Percentiles rank a stretch among this genome's conserved stretches.
Evolutionary conservation across 2,329 filamentous ascomycete genomes (phyloP).

Genomic region (Fusarium nurragi): DNA sequence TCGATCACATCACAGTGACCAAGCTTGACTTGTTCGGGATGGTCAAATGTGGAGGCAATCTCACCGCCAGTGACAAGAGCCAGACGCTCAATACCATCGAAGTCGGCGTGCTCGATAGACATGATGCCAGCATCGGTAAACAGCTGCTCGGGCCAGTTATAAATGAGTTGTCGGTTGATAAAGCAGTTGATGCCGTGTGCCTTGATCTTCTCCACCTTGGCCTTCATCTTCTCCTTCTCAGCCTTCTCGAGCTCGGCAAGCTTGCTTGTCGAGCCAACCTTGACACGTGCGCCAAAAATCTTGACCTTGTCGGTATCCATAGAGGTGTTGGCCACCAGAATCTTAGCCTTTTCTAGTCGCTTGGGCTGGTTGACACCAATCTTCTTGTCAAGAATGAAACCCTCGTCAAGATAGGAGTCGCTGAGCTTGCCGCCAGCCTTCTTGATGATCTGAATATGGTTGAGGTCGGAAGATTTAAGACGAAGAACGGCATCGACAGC

Average conservation of each 20-base stretch:
- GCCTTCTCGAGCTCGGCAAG: conserved; percentile 98
- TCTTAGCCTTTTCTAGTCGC: conserved; percentile 96
- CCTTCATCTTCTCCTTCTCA: conserved; percentile 99
- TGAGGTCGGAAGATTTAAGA: conserved; percentile 90
- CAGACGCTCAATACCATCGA: conserved; percentile 95
- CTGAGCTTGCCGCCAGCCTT: conserved; percentile 97
- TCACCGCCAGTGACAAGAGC: conserved; percentile 96
- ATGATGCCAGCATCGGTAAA: conserved; percentile 98
- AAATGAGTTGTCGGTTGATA: conserved; percentile 98
- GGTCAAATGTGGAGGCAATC: conserved; percentile 97
- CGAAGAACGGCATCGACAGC: conserved; percentile 92
- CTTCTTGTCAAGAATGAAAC: conserved; percentile 99
- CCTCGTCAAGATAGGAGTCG: conserved; percentile 97
- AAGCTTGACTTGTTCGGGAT: conserved; percentile 96
- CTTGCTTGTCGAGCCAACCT: conserved; percentile 96
- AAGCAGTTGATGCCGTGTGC: conserved; percentile 99
- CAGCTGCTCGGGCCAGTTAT: conserved; percentile 99
- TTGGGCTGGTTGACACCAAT: conserved; percentile 99
- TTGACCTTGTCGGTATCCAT: conserved; percentile 99
- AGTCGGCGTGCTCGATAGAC: conserved; percentile 98
- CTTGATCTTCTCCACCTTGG: conserved; percentile 99
- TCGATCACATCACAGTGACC: conserved; percentile 96
- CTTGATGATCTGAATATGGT: conserved; percentile 99
- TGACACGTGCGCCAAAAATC: conserved; percentile 97
- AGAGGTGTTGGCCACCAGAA: conserved; percentile 94